Conservation (phyloP, 345 rosid genomes). For the Rhizophora mangle region DNA sequence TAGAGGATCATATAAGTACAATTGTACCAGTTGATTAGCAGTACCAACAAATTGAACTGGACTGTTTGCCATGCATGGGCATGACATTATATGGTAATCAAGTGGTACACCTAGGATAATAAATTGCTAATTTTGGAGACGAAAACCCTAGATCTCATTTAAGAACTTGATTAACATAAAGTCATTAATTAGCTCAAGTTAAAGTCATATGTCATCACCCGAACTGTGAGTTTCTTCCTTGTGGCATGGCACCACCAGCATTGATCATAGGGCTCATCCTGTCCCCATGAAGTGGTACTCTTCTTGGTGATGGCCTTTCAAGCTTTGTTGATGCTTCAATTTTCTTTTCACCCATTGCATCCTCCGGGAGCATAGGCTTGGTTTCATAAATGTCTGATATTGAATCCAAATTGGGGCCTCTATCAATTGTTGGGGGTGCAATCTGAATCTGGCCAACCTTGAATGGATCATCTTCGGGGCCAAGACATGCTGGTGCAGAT, state of each 20-base stretch:
- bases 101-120: slow-evolving; percentile 18
- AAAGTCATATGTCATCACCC: slow-evolving; percentile 35
- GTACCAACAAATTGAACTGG: slow-evolving; percentile 17
- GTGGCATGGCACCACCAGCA: slow-evolving; percentile 40
- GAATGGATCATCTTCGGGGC: slow-evolving; percentile 40
- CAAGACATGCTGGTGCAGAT: slow-evolving; percentile 29
- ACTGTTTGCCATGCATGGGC: slow-evolving; percentile 24
- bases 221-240: slow-evolving; percentile 59
- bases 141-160: slow-evolving; percentile 28
- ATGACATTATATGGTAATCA: slow-evolving; percentile 26
- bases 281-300: slow-evolving; percentile 46
- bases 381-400: slow-evolving; percentile 68
- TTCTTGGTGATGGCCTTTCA: slow-evolving; percentile 67
- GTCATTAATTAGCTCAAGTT: slow-evolving; percentile 11
- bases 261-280: slow-evolving; percentile 57
- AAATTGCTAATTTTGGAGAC: slow-evolving; percentile 19
- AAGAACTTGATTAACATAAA: slow-evolving; percentile 7
- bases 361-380: slow-evolving; percentile 59
- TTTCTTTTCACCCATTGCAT: slow-evolving; percentile 46
- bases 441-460: slow-evolving; percentile 47
- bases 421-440: slow-evolving; percentile 49
- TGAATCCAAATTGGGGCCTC: slow-evolving; percentile 47
- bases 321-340: slow-evolving; percentile 42
- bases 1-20: slow-evolving; percentile 10
- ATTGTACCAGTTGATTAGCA: slow-evolving; percentile 22